Base-by-base conservation (phyloP, 208 protist genomes). In the Zelonia costaricensis region DNA sequence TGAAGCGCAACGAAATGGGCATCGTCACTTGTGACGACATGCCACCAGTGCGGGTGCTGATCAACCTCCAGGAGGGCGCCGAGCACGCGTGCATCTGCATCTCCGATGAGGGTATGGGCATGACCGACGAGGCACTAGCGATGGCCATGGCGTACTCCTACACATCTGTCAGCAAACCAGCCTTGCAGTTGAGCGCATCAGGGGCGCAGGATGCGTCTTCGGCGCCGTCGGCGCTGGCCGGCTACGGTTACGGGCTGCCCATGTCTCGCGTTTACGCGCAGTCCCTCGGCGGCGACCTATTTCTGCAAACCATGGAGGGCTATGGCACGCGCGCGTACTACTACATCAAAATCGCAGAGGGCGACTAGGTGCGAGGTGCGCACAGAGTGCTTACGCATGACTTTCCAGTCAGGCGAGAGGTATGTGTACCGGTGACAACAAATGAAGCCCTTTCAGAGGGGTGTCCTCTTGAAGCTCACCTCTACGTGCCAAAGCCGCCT, bases 171-270 rank as follows among this genome's bases (percentile, higher is more conserved):
- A 70, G 72, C 45, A 90, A 86, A 33, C 82, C 77, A 16, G 66
- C 84, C 9, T 18, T 91, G 49, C 39, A 42, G 18, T 43, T 84
- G 43, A 30, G 60, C 16, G 59, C 71, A 2, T 70, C 78, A 1
- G 53, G 58, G 12, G 62, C 76, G 12, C 28, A 55, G 1, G 49
- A 35, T 22, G 18, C 51, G 1, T 66, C 55, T 0, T 49, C 64
- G 4, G 59, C 45, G n/a, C 62, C 68, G 13, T 78, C 90, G 0
- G 84, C 88, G 16, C 62, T 98, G 10, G 97, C 97, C 20, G 97
- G 97, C 15, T 98, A 96, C 48, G 97, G 97, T 0, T 98, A 97
- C 63, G 97, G 97, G 5, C 69, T 98, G 28, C 97, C 97, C 1
- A 86, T 98, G 70, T 92, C 84, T 7, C 81, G 93, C 27, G 74